Conservation (phyloP, 208 protist genomes). For the Acanthamoeba royreba region DNA sequence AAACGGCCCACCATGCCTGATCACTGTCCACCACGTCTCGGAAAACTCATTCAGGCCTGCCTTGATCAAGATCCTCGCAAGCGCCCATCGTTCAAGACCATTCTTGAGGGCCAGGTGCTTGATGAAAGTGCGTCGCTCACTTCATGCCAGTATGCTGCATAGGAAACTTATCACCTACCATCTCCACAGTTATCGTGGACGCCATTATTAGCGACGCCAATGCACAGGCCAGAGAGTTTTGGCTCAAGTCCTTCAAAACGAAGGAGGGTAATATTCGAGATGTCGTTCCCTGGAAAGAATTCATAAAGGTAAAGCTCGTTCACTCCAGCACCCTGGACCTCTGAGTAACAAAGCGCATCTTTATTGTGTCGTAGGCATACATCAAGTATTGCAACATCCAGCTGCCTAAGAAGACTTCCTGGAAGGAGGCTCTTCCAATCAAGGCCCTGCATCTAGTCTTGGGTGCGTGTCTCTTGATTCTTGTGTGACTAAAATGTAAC, state of each 20-base stretch:
- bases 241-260: slow-evolving; percentile 21
- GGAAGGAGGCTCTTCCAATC: background rate
- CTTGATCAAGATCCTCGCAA: background rate
- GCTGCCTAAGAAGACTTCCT: background rate
- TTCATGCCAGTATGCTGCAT: background rate
- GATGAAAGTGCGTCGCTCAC: background rate
- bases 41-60: slow-evolving; percentile 5
- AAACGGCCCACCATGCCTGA: slow-evolving; percentile 30
- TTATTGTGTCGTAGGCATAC: background rate
- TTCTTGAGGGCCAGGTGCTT: slow-evolving; percentile 27
- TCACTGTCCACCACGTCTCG: background rate
- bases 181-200: background rate
- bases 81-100: slow-evolving; percentile 40
- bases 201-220: slow-evolving; percentile 39
- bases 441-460: slow-evolving; percentile 28
- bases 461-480: background rate
- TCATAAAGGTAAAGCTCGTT: background rate
- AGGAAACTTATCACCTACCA: background rate
- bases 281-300: slow-evolving; percentile 12
- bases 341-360: background rate
- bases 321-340: background rate
- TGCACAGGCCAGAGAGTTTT: slow-evolving; percentile 8
- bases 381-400: slow-evolving; percentile 31
- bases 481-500: background rate
- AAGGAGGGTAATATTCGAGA: slow-evolving; percentile 36